These are phyloP conservation scores for Sugiyamaella pinicola DNA, from an alignment of 1,139 yeast genomes.

Conservation along the genomic window DNA sequence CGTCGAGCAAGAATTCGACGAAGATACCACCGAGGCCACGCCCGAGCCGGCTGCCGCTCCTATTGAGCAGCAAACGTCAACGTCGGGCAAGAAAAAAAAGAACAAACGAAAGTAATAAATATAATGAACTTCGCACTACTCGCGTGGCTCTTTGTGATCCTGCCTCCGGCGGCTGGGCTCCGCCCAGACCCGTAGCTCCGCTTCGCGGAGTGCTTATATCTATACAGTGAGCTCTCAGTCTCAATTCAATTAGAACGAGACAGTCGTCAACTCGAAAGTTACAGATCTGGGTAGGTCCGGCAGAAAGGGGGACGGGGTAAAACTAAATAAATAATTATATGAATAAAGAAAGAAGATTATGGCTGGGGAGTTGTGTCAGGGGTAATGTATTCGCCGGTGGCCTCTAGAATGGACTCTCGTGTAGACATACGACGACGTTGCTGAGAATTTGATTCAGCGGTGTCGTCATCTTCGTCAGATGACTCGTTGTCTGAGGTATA, in stretches of 20 bases:
- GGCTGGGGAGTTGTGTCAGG: constrained; percentile 12
- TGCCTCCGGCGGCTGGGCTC: too few species aligned
- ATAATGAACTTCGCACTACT: too few species aligned
- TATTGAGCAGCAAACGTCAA: constrained; percentile 1
- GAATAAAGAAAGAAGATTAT: constrained; percentile 1
- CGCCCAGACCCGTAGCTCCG: too few species aligned
- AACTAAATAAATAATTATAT: background rate
- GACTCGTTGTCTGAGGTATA: constrained; percentile 32
- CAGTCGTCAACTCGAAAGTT: too few species aligned
- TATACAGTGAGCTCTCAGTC: too few species aligned
- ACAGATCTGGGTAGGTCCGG: too few species aligned
- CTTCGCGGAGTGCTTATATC: background rate
- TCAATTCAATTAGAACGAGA: too few species aligned
- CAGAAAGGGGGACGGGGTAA: too few species aligned
- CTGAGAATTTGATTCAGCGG: background rate
- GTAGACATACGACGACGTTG: constrained; percentile 15
- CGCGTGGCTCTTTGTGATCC: too few species aligned
- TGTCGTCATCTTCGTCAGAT: constrained; percentile 19
- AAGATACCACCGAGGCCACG: constrained; percentile 24
- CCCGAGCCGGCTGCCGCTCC: constrained; percentile 19
- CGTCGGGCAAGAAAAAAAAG: constrained; percentile 32
- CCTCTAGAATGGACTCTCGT: constrained; percentile 15
- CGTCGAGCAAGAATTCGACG: constrained; percentile 30
- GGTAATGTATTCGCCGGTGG: constrained; percentile 11
- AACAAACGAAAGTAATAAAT: constrained; percentile 29